Evolutionary conservation across 2,329 filamentous ascomycete species (phyloP).

Genomic region (Botrytis galanthina): DNA sequence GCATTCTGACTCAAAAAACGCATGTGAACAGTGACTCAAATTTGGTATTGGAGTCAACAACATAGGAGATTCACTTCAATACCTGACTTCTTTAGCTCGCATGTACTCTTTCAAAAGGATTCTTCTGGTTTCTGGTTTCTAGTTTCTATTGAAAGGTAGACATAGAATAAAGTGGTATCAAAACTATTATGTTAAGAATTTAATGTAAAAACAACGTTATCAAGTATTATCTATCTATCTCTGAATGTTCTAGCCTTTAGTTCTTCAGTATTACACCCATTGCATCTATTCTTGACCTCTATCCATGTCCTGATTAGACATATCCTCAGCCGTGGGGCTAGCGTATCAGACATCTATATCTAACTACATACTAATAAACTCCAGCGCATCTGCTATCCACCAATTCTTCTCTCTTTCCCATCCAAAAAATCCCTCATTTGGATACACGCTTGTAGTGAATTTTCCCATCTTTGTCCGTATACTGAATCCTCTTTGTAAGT

Average conservation of each 20-base stretch:
- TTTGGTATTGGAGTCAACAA: neutral
- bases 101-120: rapidly evolving
- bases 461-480: no score
- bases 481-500: no score
- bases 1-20: neutral
- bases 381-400: no score
- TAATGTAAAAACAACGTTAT: neutral
- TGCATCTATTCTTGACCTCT: neutral
- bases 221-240: neutral
- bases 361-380: neutral
- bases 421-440: no score
- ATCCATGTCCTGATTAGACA: neutral
- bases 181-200: neutral
- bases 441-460: no score
- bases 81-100: no score
- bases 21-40: neutral
- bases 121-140: neutral
- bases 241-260: neutral
- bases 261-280: neutral
- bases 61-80: no score
- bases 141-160: neutral
- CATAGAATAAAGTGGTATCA: neutral
- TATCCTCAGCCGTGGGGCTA: neutral
- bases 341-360: neutral
- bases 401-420: no score